phyloP scores from a whole-genome alignment of 495 filamentous ascomycete genomes.

The Tuber borchii region DNA sequence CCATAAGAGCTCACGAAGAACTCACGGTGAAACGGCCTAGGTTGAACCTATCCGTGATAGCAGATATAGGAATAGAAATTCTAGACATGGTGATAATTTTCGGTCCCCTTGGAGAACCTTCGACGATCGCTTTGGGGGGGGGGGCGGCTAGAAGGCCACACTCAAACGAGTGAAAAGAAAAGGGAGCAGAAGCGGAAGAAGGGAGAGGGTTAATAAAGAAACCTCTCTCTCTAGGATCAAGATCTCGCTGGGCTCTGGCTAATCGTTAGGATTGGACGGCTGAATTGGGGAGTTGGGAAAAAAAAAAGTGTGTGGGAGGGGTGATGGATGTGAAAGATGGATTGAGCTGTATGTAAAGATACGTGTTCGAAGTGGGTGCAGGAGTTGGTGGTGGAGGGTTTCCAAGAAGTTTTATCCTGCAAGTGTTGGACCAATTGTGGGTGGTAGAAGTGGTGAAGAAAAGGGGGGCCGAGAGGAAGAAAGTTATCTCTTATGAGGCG shows the following conservation, averaged over 20 bases:
- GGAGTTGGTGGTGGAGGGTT: background rate
- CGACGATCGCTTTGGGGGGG: background rate
- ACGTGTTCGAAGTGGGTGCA: background rate
- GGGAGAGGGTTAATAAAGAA: constrained; percentile 5
- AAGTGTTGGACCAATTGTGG: background rate
- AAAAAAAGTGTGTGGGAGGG: background rate
- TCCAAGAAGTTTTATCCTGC: background rate
- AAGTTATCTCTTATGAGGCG: background rate
- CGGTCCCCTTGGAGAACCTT: constrained; percentile 15
- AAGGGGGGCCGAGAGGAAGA: background rate
- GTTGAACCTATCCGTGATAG: constrained; percentile 81
- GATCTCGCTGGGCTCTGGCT: background rate
- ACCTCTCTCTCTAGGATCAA: background rate
- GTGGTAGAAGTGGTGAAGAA: background rate
- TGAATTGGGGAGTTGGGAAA: background rate
- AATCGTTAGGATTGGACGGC: background rate
- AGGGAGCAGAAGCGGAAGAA: constrained; percentile 6
- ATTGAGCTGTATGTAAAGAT: background rate
- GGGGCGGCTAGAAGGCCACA: constrained; percentile 10
- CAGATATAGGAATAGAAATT: constrained; percentile 84
- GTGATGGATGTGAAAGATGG: constrained; percentile 1
- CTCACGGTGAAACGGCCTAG: constrained; percentile 53
- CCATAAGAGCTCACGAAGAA: background rate
- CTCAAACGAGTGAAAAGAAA: constrained; percentile 19
- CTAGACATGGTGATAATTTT: constrained; percentile 60